Conservation (phyloP, 805 yeast species). For the Saccharomycopsis sp. region DNA sequence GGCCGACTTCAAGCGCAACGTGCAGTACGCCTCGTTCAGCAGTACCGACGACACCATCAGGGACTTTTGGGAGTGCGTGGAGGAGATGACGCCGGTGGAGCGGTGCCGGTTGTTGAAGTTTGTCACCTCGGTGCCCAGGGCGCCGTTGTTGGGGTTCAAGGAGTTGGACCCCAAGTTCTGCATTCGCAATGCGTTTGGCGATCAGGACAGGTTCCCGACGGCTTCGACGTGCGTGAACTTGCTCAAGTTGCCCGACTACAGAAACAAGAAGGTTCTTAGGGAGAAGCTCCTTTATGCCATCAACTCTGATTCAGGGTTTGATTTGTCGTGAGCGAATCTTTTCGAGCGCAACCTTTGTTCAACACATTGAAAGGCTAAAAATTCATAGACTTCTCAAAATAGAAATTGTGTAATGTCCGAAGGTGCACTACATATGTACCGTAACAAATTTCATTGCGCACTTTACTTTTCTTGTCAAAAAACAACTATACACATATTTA, state of each 20-base stretch:
- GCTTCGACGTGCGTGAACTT: slow-evolving; percentile 91
- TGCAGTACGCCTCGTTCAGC: slow-evolving; percentile 56
- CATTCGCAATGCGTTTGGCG: slow-evolving; percentile 56
- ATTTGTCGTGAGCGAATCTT: too few species aligned
- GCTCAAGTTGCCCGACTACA: slow-evolving; percentile 77
- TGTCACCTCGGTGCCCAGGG: slow-evolving; percentile 86
- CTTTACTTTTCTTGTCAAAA: neutral
- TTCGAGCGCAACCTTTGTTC: too few species aligned
- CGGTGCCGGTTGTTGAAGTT: slow-evolving; percentile 64
- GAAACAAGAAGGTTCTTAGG: slow-evolving; percentile 44
- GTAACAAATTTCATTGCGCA: too few species aligned
- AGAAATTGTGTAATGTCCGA: too few species aligned
- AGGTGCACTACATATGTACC: too few species aligned
- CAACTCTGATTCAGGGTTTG: slow-evolving; percentile 79
- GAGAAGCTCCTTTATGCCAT: slow-evolving; percentile 71
- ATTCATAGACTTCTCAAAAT: too few species aligned
- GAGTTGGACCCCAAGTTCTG: slow-evolving; percentile 73
- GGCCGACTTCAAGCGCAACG: slow-evolving; percentile 54
- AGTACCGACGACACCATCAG: slow-evolving; percentile 49
- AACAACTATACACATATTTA: neutral
- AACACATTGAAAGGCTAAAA: too few species aligned
- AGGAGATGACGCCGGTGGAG: slow-evolving; percentile 57
- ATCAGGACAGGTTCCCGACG: slow-evolving; percentile 63
- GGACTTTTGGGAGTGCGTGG: slow-evolving; percentile 67
- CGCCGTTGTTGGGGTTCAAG: slow-evolving; percentile 82